Base-by-base conservation (phyloP, 495 filamentous ascomycete species). In the Neurospora africana region DNA sequence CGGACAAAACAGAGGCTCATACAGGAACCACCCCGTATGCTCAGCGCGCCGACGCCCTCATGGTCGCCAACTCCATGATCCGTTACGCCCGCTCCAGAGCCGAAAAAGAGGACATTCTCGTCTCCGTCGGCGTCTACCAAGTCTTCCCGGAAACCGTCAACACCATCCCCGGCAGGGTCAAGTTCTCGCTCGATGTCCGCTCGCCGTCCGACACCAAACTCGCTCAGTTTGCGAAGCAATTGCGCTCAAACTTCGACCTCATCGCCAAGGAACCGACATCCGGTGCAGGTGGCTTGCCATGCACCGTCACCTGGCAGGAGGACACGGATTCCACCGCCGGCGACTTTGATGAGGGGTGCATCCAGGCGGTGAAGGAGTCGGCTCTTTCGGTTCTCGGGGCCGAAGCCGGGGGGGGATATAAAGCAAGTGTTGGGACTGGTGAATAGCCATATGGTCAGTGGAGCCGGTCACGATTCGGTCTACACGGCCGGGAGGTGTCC, bases 21-120 rank as follows among this genome's bases (percentile, higher is more conserved):
- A 93, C 91, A 1, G 92, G 92, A 2, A 93, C 91, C 1, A 95
- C 92, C 2, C 87, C 89, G 23, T 89, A 93, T 47, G 72, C 74
- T 33, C 81, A 83, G 68, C 81, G 89, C 6, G 83, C 85, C 3
- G 91, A 93, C 75, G 89, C 91, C 2, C 82, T 94, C 70, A 87
- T 92, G 70, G 84, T 87, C 11, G 89, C 91, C 43, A 84, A 89
- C 0, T 88, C 87, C 40, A 86, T 93, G 83, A 92, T 95, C 74
- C 81, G 89, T 5, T 85, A 87, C 69, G 86, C 87, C 1, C 89
- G 91, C 76, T 86, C 87, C 67, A 81, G 89, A 2, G 92, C 91
- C 17, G 84, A 84, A 3, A 76, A 81, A 53, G 74, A 86, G 69
- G 82, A 83, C 5, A 89, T 87, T 21, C 80, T 93, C 4, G 92